Evolutionary conservation across 2,329 filamentous ascomycete genomes (phyloP), one percentile per base, ranked within the genome.

Genomic region (Fusarium solani-melongenae): DNA sequence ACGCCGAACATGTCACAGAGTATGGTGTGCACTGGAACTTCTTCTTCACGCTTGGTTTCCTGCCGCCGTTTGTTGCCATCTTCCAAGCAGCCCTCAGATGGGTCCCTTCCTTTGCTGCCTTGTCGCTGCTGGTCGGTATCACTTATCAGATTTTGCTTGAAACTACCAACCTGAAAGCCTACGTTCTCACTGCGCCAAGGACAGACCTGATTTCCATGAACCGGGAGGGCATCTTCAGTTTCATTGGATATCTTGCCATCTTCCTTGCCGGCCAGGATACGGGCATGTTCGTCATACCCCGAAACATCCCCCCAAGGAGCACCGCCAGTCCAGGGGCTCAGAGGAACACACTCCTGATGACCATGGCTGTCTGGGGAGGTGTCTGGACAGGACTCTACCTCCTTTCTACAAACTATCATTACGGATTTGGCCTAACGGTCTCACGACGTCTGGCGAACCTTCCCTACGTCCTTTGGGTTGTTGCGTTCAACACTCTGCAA

Each of bases 11-110:
- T 84, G 94, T 98, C 67, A 95, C 94, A 15, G 96, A 99, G 81
- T 99, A 99, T 80, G 96, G 96, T 49, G 94, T 99, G 11, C 96
- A 99, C 82, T 99, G 96, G 96, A 99, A 99, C 82, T 99, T 99
- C 83, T 99, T 99, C 88, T 98, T 98, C 84, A 99, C 96, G 0
- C 87, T 99, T 11, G 95, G 92, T 7, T 89, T 98, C 56, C 85
- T 99, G 27, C 94, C 96, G 1, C 95, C 95, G 1, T 97, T 97
- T 78, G 91, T 97, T 61, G 95, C 96, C 31, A 81, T 96, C 0
- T 94, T 96, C 69, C 94, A 97, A 80, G 89, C 92, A 1, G 84
- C 92, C 0, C 89, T 96, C 66, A 86, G 88, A 17, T 79, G 93
- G 64, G 83, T 97, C 5, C 93, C 93, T 4, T 96, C 93, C 1